Conservation (phyloP, 1,139 yeast genomes). For the Yamadazyma oceani region DNA sequence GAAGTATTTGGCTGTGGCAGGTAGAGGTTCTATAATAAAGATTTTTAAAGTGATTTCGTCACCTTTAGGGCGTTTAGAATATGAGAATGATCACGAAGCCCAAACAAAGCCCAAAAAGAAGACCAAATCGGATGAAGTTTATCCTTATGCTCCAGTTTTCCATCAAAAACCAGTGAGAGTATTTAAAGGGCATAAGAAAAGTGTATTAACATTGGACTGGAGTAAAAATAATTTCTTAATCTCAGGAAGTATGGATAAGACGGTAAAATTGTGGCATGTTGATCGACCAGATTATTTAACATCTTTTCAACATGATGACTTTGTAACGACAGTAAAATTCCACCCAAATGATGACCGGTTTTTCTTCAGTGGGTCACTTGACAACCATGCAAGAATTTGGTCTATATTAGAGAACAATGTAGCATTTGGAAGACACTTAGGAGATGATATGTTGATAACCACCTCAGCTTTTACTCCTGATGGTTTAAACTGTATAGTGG, state of each 20-base stretch:
- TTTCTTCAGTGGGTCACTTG: constrained; percentile 81
- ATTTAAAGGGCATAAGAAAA: constrained; percentile 67
- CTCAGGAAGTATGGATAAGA: constrained; percentile 83
- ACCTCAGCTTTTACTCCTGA: constrained; percentile 71
- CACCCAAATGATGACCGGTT: constrained; percentile 89
- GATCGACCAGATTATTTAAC: constrained; percentile 64
- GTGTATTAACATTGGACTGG: constrained; percentile 80
- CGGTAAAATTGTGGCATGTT: constrained; percentile 84
- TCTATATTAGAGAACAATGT: constrained; percentile 64
- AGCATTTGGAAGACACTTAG: constrained; percentile 36
- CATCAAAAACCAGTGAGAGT: constrained; percentile 64
- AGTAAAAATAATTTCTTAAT: constrained; percentile 80
- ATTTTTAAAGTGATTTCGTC: constrained; percentile 82
- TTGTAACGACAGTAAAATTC: constrained; percentile 79
- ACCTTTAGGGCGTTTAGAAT: constrained; percentile 58
- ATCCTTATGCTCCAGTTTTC: constrained; percentile 73
- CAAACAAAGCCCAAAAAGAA: constrained; percentile 11
- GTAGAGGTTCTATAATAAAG: constrained; percentile 64
- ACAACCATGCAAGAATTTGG: constrained; percentile 78
- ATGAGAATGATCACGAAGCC: constrained; percentile 22
- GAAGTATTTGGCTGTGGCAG: constrained; percentile 78
- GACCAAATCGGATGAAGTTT: constrained; percentile 17
- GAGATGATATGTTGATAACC: constrained; percentile 64
- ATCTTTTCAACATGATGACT: constrained; percentile 71
- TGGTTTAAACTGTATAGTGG: constrained; percentile 66